Conservation (phyloP, 202 grass and related monocot genomes). For the Alloteropsis angusta region DNA sequence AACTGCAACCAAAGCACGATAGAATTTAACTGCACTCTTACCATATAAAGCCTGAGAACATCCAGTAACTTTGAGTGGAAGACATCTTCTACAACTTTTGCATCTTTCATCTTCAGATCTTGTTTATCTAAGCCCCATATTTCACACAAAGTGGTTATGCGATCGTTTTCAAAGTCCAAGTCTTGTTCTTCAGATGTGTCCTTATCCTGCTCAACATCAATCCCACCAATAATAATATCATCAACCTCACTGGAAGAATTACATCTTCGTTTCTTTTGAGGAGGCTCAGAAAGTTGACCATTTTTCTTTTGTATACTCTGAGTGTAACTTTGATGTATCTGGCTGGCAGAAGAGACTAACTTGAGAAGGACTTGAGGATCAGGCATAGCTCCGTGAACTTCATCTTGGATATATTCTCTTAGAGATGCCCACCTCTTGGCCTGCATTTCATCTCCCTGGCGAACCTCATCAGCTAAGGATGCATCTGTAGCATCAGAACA, state of each 20-base stretch:
- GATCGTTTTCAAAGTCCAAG: conserved; percentile 22
- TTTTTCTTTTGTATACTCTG: conserved; percentile 35
- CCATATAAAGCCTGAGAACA: conserved; percentile 72
- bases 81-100: conserved; percentile 40
- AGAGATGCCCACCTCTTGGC: conserved; percentile 51
- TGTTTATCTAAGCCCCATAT: conserved; percentile 71
- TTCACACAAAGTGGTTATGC: conserved; percentile 30
- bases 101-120: conserved; percentile 20
- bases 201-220: conserved; percentile 42
- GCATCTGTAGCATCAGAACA: conserved; percentile 33
- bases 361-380: conserved; percentile 86
- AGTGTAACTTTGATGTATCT: conserved; percentile 40
- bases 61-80: conserved; percentile 87
- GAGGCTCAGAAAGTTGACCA: conserved; percentile 34
- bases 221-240: conserved; percentile 66
- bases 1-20: conserved; percentile 9
- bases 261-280: conserved; percentile 53
- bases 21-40: conserved; percentile 37
- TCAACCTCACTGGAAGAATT: conserved; percentile 15
- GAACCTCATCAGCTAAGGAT: conserved; percentile 23
- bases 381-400: conserved; percentile 60
- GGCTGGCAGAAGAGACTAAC: conserved; percentile 63
- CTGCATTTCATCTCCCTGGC: conserved; percentile 22
- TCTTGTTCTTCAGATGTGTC: conserved; percentile 29
- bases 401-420: conserved; percentile 70